These are phyloP conservation scores for Metarhizium rileyi DNA, from an alignment of 2,329 filamentous ascomycete genomes.

Conservation along the genomic window DNA sequence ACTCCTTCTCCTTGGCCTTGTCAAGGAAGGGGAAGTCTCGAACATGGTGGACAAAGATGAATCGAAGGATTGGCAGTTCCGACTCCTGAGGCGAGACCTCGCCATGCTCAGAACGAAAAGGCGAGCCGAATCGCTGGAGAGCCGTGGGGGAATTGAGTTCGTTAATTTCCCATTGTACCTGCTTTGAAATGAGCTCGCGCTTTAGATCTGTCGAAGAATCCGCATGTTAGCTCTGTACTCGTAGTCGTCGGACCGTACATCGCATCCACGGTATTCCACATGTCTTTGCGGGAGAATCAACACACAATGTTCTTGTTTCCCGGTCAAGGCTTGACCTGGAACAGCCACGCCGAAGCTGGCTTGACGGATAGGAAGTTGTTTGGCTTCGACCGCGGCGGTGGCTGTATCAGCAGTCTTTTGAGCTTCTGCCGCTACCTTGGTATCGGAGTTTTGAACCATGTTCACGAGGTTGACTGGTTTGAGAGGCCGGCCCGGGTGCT, in stretches of 20 bases:
- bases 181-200: constrained; percentile 82
- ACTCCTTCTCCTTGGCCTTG: constrained; percentile 95
- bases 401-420: background rate
- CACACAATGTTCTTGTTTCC: constrained; percentile 96
- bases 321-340: constrained; percentile 55
- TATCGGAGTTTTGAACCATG: constrained; percentile 4
- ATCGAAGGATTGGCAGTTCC: constrained; percentile 84
- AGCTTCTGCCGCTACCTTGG: background rate
- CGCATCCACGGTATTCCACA: background rate
- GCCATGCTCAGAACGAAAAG: constrained; percentile 84
- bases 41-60: constrained; percentile 96
- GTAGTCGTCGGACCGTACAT: background rate
- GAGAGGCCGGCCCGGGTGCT: too few species aligned
- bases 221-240: constrained; percentile 11
- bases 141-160: constrained; percentile 94
- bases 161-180: constrained; percentile 81
- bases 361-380: constrained; percentile 21
- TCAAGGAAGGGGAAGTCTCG: constrained; percentile 97
- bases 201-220: constrained; percentile 62
- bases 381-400: constrained; percentile 9
- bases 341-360: constrained; percentile 22
- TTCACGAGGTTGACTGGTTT: background rate
- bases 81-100: constrained; percentile 91
- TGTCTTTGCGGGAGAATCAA: constrained; percentile 7
- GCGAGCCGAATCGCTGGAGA: constrained; percentile 87